phyloP scores from a whole-genome alignment of 2,329 filamentous ascomycete genomes.

The Aspergillus neotritici region DNA sequence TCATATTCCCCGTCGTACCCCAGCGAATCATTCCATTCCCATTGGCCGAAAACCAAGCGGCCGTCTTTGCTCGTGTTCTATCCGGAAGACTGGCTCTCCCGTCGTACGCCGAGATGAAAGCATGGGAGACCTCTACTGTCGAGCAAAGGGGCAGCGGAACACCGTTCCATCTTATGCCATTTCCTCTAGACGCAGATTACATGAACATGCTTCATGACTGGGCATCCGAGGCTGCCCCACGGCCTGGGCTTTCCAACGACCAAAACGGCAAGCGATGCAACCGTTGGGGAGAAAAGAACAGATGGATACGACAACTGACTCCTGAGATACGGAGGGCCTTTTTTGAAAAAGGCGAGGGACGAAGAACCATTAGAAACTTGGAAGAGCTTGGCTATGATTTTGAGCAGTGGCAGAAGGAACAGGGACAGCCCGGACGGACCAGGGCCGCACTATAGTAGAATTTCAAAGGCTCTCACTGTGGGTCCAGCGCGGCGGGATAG shows the following conservation, averaged over 20 bases:
- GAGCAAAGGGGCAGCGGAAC: constrained; percentile 43
- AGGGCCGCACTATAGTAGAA: no score
- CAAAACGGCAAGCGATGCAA: constrained; percentile 62
- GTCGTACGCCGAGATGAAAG: constrained; percentile 55
- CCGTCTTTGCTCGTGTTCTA: constrained; percentile 71
- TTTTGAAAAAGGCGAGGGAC: constrained; percentile 55
- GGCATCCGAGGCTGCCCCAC: constrained; percentile 32
- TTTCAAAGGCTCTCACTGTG: no score
- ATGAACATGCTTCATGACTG: constrained; percentile 42
- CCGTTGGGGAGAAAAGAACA: constrained; percentile 63
- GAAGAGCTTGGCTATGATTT: constrained; percentile 68
- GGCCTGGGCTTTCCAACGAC: constrained; percentile 37
- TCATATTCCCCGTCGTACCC: constrained; percentile 70
- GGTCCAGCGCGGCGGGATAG: no score
- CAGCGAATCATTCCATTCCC: constrained; percentile 88
- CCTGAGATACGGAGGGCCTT: constrained; percentile 68
- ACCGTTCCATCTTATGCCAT: constrained; percentile 51
- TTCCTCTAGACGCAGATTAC: constrained; percentile 44
- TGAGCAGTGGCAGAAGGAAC: constrained; percentile 30
- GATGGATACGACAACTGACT: constrained; percentile 67
- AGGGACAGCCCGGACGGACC: no score
- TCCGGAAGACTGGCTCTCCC: constrained; percentile 65
- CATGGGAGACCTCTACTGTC: constrained; percentile 55
- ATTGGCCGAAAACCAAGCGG: constrained; percentile 70
- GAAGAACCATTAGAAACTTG: constrained; percentile 55